phyloP scores from a whole-genome alignment of 2,329 filamentous ascomycete genomes.

The Chrysoporthe puriensis region DNA sequence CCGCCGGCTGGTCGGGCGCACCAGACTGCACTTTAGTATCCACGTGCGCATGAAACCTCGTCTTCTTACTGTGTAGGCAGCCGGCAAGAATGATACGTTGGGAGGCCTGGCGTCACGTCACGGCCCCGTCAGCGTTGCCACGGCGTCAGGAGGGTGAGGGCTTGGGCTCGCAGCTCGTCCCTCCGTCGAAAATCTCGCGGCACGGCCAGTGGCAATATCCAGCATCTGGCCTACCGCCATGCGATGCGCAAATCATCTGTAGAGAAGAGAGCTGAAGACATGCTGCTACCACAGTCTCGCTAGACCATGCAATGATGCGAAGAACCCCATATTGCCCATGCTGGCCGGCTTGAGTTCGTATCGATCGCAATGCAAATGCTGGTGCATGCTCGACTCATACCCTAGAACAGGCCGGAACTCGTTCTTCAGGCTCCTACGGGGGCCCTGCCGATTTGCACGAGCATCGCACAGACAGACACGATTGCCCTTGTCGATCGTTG shows the following conservation, averaged over 20 bases:
- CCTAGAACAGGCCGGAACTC: not conserved
- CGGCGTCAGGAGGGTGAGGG: not conserved
- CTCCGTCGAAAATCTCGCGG: not conserved
- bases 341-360: too few relatives aligned
- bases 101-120: not conserved
- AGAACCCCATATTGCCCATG: not conserved
- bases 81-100: not conserved
- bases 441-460: too few relatives aligned
- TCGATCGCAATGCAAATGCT: not conserved
- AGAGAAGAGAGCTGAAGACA: not conserved
- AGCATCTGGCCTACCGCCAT: not conserved
- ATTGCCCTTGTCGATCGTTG: not conserved
- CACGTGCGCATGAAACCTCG: not conserved
- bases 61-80: not conserved
- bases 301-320: not conserved
- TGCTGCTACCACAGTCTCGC: not conserved
- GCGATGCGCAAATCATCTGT: not conserved
- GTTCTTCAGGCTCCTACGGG: not conserved
- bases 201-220: not conserved
- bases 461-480: not conserved
- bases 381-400: not conserved
- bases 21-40: not conserved
- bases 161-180: not conserved
- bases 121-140: not conserved
- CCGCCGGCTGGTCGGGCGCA: not conserved